Evolutionary conservation across 2,329 filamentous ascomycete species (phyloP), one percentile per base, ranked within the genome.

Genomic region (Ceratocystis cubensis): DNA sequence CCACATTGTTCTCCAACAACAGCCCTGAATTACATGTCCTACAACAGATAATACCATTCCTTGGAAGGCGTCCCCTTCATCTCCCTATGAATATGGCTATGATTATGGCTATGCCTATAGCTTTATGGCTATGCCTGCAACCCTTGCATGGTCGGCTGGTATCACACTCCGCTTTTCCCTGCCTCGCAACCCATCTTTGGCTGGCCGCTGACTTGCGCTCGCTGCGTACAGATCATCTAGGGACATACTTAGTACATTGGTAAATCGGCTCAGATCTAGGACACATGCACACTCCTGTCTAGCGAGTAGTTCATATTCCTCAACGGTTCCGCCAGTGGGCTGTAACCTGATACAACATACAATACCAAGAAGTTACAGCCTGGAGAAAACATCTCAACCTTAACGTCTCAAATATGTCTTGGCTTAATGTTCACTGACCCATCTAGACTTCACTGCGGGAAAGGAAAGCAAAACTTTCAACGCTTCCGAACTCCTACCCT

Each of bases 331-430:
- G 37, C 37, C 10, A 1, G 37, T 62, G 44, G 61, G 61, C 22
- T 62, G 61, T 62, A 62, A 44, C 61, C n/a, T 25, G 61, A 37
- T 13, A 61, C 28, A 61, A 22, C 25, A n/a, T 41, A 5, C 37
- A 45, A 44, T 44, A 33, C 20, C 37, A 62, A 62, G 22, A 46
- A 13, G 33, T 44, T 28, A 25, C 25, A 46, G 61, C 20, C 2
- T 46, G 41, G 33, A 46, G 44, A 62, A 44, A 46, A 62, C 33
- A 62, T 62, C 20, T 17, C 33, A 44, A 45, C 20, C 28, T 62
- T 46, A 10, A 44, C 59, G 44, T 62, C 61, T 46, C 61, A 62
- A 44, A n/a, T 33, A 41, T 28, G 61, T 46, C 61, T 25, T 62
- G 61, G 61, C 61, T 41, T 13, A 25, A 62, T 62, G 8, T 5